Evolutionary conservation across 306 rosid species (phyloP), one percentile per base, ranked within the genome.

Genomic region (Dryas octopetala): DNA sequence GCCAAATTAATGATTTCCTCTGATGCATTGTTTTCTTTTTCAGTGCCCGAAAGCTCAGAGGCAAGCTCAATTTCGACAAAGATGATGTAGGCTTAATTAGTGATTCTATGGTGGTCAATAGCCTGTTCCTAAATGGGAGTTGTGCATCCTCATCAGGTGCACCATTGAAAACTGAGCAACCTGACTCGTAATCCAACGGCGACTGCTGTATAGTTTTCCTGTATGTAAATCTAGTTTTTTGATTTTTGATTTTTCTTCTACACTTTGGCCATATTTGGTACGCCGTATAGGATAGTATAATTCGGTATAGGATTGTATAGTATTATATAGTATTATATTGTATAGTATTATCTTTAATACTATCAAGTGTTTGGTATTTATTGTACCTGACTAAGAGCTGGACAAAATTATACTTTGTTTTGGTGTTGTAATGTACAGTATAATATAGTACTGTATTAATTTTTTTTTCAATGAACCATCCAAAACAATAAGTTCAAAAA

Each of bases 51-150:
- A 96, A 92, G 83, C 84, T 91, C 61, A 84, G 98, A 81, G 97
- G 96, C 54, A 68, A 83, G 4, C 92, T 96, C 70, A 91, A 92
- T 74, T 96, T 90, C 0, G 99, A 92, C 38, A 96, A 89, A 0
- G 87, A 80, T 0, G 98, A 96, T 70, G 93, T 78, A 15, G 99
- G 98, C 52, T 82, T 96, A 85, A 97, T 96, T 6, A 92, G 97
- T 66, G 99, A 96, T 76, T 88, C 98, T 16, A 84, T 90, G 91
- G 99, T 96, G 73, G 96, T 98, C 68, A 96, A 86, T 84, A 92
- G 99, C 83, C 90, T 96, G 64, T 90, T 84, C 83, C 90, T 88
- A 78, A 96, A 92, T 65, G 96, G 97, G 72, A 90, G 92, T 59
- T 79, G 92, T 45, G 92, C 86, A 50, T 86, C 99, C 52, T 84